phyloP scores from a whole-genome alignment of 306 rosid species.

The Cucurbita argyrosperma region DNA sequence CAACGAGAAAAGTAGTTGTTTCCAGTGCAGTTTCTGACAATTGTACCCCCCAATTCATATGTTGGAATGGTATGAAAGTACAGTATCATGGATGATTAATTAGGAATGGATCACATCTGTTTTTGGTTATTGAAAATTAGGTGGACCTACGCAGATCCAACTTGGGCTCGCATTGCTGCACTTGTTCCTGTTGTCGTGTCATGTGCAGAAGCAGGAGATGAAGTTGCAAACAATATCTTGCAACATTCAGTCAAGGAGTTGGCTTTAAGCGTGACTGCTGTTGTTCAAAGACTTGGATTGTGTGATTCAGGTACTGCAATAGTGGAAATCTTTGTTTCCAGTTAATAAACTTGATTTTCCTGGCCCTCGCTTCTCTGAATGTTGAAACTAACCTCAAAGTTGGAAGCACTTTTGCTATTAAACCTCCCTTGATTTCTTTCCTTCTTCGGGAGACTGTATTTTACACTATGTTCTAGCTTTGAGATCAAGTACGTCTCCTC shows the following conservation, averaged over 20 bases:
- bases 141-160: slow-evolving; percentile 91
- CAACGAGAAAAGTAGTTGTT: not conserved
- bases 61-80: not conserved
- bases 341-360: not conserved
- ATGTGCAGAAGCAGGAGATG: slow-evolving; percentile 82
- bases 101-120: slow-evolving; percentile 2
- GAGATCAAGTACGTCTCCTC: not conserved
- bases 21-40: not conserved
- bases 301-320: slow-evolving; percentile 52
- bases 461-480: not conserved
- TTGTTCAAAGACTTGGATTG: slow-evolving; percentile 70
- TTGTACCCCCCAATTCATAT: not conserved
- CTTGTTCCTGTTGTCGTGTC: slow-evolving; percentile 82
- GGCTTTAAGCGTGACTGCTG: slow-evolving; percentile 77
- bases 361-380: no score
- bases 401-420: not conserved
- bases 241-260: slow-evolving; percentile 63
- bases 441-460: not conserved
- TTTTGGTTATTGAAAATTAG: slow-evolving; percentile 29
- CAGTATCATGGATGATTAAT: not conserved
- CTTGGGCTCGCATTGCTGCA: slow-evolving; percentile 98
- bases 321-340: not conserved
- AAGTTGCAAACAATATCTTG: slow-evolving; percentile 65
- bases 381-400: not conserved
- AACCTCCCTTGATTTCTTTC: not conserved